Evolutionary conservation across 352 stramenopile genomes (phyloP).

Genomic region (Pythium grandisporangium): DNA sequence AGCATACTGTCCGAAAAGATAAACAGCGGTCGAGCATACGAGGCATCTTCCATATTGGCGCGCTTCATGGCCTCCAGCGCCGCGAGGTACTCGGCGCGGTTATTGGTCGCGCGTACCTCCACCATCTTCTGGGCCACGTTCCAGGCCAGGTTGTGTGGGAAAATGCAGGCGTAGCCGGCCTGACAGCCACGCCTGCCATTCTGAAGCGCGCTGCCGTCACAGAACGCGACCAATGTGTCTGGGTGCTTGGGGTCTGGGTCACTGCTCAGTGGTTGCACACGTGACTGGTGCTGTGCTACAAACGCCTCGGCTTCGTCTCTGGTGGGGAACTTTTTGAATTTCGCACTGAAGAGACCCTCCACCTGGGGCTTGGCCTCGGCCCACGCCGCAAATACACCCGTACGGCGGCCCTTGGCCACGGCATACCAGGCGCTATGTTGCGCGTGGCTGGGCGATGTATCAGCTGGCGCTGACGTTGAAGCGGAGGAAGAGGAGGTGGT

Average conservation of each 20-base stretch:
- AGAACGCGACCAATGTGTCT: constrained; percentile 57
- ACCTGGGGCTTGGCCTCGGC: constrained; percentile 34
- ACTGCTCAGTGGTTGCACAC: not conserved
- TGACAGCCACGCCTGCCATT: constrained; percentile 39
- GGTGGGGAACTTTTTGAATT: constrained; percentile 37
- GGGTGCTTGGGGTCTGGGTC: constrained; percentile 35
- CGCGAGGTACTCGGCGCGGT: constrained; percentile 43
- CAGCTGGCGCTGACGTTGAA: not conserved
- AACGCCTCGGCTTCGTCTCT: constrained; percentile 38
- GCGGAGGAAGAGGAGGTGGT: not conserved
- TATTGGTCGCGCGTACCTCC: constrained; percentile 34
- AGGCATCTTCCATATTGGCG: constrained; percentile 44
- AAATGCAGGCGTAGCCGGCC: constrained; percentile 67
- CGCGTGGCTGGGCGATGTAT: not conserved
- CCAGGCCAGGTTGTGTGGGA: constrained; percentile 52
- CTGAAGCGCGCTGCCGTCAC: constrained; percentile 46
- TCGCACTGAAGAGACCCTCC: constrained; percentile 28
- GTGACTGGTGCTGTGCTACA: constrained; percentile 15
- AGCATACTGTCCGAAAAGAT: constrained; percentile 78
- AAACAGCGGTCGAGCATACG: constrained; percentile 21
- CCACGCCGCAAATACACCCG: constrained; percentile 40
- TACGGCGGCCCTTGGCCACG: constrained; percentile 30
- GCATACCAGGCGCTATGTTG: constrained; percentile 17
- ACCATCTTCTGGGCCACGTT: constrained; percentile 44
- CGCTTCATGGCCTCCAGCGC: constrained; percentile 55